Evolutionary conservation across 805 yeast genomes (phyloP).

Genomic region (Candida boidinii): DNA sequence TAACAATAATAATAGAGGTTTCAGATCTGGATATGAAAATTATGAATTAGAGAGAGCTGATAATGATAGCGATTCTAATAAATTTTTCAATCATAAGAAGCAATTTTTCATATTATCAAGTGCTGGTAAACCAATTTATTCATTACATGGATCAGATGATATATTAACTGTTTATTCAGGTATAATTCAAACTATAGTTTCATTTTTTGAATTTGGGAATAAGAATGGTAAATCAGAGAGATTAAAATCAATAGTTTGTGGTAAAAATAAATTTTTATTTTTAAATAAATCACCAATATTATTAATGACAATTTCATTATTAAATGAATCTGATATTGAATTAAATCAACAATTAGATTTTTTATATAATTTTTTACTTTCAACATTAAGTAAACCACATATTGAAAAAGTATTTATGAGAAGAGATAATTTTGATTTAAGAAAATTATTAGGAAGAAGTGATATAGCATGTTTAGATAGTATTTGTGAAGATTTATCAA

Average conservation of each 20-base stretch:
- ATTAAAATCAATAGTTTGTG: conserved; percentile 46
- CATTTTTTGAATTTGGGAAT: conserved; percentile 48
- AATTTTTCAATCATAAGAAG: conserved; percentile 35
- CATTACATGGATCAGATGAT: conserved; percentile 67
- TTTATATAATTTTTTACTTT: conserved; percentile 68
- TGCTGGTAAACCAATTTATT: conserved; percentile 86
- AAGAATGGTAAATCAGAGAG: conserved; percentile 22
- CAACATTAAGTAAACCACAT: conserved; percentile 76
- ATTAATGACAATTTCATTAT: conserved; percentile 57
- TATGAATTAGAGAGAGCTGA: conserved; percentile 17
- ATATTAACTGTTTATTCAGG: conserved; percentile 67
- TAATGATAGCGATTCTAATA: conserved; percentile 15
- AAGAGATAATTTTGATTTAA: conserved; percentile 73
- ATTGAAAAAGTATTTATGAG: conserved; percentile 58
- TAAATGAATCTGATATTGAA: conserved; percentile 44
- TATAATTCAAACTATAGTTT: conserved; percentile 68
- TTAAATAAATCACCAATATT: conserved; percentile 61
- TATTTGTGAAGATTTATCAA: conserved; percentile 44
- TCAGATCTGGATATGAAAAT: neutral
- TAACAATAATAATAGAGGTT: conserved; percentile 4
- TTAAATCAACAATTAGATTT: conserved; percentile 59
- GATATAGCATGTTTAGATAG: conserved; percentile 67
- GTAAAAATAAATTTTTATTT: conserved; percentile 46
- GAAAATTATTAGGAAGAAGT: conserved; percentile 65
- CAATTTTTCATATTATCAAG: conserved; percentile 73